phyloP scores from a whole-genome alignment of 2,329 filamentous ascomycete genomes.

The Epichloe gansuensis region DNA sequence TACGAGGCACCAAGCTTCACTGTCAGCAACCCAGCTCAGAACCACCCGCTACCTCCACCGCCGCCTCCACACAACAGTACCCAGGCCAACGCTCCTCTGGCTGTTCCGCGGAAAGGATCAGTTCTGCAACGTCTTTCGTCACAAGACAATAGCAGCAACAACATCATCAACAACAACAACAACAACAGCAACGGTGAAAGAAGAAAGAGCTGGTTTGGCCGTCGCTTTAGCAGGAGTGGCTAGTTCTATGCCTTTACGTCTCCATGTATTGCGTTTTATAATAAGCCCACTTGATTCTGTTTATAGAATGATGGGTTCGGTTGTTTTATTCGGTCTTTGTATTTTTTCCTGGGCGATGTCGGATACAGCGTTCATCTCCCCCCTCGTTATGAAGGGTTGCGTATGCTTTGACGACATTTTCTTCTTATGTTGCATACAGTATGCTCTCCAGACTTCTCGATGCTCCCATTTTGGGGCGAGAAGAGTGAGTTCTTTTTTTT shows the following conservation, averaged over 20 bases:
- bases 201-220: slow-evolving; percentile 81
- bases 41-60: slow-evolving; percentile 14
- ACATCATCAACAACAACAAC: background rate
- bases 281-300: background rate
- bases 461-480: background rate
- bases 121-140: slow-evolving; percentile 3
- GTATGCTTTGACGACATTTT: slow-evolving; percentile 3
- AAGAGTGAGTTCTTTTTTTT: too few relatives aligned
- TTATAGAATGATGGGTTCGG: background rate
- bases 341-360: background rate
- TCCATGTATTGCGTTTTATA: background rate
- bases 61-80: slow-evolving; percentile 8
- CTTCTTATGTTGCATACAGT: background rate
- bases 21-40: slow-evolving; percentile 15
- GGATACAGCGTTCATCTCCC: background rate
- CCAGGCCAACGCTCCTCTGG: slow-evolving; percentile 9
- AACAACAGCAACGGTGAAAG: slow-evolving; percentile 40
- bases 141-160: background rate
- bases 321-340: background rate
- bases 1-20: slow-evolving; percentile 30
- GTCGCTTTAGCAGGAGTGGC: slow-evolving; percentile 56
- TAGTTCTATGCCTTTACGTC: slow-evolving; percentile 1
- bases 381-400: background rate
- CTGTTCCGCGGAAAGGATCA: slow-evolving; percentile 18
- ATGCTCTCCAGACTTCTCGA: background rate